Conservation (phyloP, 768 basidiomycete species). For the Dentipellis fragilis region DNA sequence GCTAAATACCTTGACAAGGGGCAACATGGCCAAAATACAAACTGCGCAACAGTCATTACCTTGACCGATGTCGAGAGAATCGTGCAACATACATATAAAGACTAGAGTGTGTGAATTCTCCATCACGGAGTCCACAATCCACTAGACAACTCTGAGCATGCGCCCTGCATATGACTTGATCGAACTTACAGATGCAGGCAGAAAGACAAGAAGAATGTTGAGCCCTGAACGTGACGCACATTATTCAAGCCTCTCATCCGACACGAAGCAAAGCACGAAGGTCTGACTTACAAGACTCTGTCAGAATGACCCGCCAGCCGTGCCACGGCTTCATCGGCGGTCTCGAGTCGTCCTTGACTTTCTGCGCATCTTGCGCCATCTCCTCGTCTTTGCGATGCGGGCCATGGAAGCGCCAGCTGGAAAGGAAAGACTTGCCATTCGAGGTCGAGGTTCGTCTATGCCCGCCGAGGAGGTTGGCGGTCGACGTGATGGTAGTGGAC, state of each 20-base stretch:
- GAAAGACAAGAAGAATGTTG: constrained; percentile 52
- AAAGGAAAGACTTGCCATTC: constrained; percentile 2
- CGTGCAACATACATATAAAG: constrained; percentile 44
- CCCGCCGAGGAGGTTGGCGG: background rate
- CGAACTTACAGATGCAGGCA: constrained; percentile 54
- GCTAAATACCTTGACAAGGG: constrained; percentile 56
- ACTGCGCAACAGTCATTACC: constrained; percentile 26
- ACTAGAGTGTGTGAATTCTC: constrained; percentile 41
- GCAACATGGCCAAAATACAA: constrained; percentile 62
- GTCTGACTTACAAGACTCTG: constrained; percentile 43
- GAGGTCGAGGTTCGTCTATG: background rate
- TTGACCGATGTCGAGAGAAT: background rate
- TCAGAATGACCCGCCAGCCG: constrained; percentile 46
- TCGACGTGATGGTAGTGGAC: background rate
- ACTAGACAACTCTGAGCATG: constrained; percentile 27
- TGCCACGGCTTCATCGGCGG: constrained; percentile 19
- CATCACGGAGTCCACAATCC: constrained; percentile 40
- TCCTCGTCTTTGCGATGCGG: constrained; percentile 6
- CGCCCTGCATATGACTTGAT: constrained; percentile 1
- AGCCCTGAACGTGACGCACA: constrained; percentile 40
- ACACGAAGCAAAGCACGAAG: background rate
- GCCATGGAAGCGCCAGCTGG: constrained; percentile 5
- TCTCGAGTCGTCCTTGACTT: background rate
- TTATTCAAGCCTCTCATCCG: background rate
- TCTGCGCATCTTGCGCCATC: constrained; percentile 7